phyloP scores from a whole-genome alignment of 306 rosid species.

The Lablab purpureus region DNA sequence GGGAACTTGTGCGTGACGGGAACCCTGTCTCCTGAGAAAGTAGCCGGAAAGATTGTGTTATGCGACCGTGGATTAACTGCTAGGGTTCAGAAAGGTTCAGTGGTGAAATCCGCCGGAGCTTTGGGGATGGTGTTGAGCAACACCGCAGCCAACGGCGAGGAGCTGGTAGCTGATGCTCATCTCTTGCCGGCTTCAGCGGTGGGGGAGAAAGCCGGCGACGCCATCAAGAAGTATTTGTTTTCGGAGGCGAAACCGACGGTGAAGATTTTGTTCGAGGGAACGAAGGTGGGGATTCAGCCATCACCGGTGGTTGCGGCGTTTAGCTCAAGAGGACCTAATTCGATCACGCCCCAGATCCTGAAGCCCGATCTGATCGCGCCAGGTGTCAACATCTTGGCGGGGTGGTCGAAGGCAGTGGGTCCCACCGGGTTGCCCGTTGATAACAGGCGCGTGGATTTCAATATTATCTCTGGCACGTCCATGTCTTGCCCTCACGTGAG shows the following conservation, averaged over 20 bases:
- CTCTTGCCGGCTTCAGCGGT: slow-evolving; percentile 79
- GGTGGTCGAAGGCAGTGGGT: slow-evolving; percentile 75
- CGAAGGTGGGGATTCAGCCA: slow-evolving; percentile 79
- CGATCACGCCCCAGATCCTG: slow-evolving; percentile 66
- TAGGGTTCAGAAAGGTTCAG: slow-evolving; percentile 88
- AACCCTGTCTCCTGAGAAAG: slow-evolving; percentile 66
- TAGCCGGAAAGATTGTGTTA: slow-evolving; percentile 79
- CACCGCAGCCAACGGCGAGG: slow-evolving; percentile 87
- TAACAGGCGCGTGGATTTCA: slow-evolving; percentile 80
- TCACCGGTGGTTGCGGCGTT: slow-evolving; percentile 97
- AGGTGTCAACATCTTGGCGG: slow-evolving; percentile 94
- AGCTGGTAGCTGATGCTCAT: slow-evolving; percentile 89
- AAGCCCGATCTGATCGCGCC: slow-evolving; percentile 95
- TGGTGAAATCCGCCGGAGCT: slow-evolving; percentile 80
- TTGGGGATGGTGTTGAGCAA: slow-evolving; percentile 82
- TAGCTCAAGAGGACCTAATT: slow-evolving; percentile 86
- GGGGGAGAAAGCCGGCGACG: slow-evolving; percentile 66
- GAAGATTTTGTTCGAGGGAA: slow-evolving; percentile 73
- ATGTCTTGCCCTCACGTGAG: slow-evolving; percentile 99
- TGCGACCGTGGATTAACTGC: slow-evolving; percentile 88
- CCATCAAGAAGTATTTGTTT: slow-evolving; percentile 58
- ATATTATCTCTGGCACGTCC: slow-evolving; percentile 92
- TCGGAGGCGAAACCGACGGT: slow-evolving; percentile 68
- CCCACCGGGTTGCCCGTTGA: slow-evolving; percentile 75
- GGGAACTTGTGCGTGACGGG: slow-evolving; percentile 87